Percentiles rank a stretch among this genome's conserved stretches.
Conservation (phyloP, 2,329 filamentous ascomycete species). For the Ophiostoma angusticollis region DNA sequence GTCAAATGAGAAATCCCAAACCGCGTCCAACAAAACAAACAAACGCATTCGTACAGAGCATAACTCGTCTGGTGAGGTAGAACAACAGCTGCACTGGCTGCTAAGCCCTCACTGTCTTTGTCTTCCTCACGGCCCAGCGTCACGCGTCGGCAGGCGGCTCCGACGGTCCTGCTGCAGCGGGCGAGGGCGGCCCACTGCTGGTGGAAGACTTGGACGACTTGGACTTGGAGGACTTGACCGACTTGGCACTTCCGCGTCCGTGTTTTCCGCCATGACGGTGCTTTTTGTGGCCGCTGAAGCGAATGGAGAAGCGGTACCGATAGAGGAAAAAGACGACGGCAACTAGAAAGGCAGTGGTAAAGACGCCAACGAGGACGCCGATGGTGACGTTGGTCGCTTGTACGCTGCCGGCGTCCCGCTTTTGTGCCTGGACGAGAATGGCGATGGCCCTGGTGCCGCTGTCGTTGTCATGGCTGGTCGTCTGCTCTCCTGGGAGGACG, state of each 20-base stretch:
- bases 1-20: neutral
- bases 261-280: slow-evolving; percentile 1
- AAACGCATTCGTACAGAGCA: too few relatives aligned
- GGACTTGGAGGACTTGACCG: slow-evolving; percentile 3
- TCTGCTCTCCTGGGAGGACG: too few relatives aligned
- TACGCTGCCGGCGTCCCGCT: neutral
- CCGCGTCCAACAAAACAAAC: too few relatives aligned
- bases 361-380: slow-evolving; percentile 9
- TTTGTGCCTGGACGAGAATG: too few relatives aligned
- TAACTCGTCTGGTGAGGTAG: too few relatives aligned
- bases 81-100: too few relatives aligned
- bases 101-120: too few relatives aligned
- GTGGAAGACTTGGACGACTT: slow-evolving; percentile 5
- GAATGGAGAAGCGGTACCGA: slow-evolving; percentile 8
- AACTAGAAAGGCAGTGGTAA: slow-evolving; percentile 6
- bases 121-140: too few relatives aligned
- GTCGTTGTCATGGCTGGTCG: too few relatives aligned
- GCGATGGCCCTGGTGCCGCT: neutral
- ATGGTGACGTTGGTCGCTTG: slow-evolving; percentile 12
- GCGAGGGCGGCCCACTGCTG: slow-evolving; percentile 7
- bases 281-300: neutral
- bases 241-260: slow-evolving; percentile 3
- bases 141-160: neutral
- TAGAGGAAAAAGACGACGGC: slow-evolving; percentile 7
- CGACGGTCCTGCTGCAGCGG: neutral